A percentile compares a stretch with the other conserved stretches of the same genome.
phyloP scores from a whole-genome alignment of 2,329 filamentous ascomycete genomes.

The Nigrograna mackinnonii region DNA sequence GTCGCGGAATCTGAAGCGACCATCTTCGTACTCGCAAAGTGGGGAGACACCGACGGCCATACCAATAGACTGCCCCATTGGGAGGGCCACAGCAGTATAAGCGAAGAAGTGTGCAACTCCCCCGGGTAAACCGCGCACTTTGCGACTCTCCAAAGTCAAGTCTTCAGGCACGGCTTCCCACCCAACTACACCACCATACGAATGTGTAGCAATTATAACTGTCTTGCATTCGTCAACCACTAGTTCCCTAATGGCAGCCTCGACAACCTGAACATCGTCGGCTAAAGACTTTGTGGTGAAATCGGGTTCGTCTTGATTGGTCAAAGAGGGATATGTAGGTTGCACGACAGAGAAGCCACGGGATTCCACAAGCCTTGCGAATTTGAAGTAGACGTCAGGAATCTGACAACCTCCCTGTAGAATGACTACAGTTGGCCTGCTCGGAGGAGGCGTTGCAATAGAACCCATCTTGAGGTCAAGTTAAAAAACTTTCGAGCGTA shows the following conservation, averaged over 20 bases:
- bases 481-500: too few species aligned
- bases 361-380: too few species aligned
- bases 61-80: constrained; percentile 7
- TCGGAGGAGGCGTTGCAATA: too few species aligned
- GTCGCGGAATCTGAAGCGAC: constrained; percentile 1
- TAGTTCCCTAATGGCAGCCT: constrained; percentile 3
- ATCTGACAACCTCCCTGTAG: too few species aligned
- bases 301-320: too few species aligned
- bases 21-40: constrained; percentile 2
- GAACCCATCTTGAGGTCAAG: too few species aligned
- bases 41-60: constrained; percentile 8
- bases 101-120: constrained; percentile 12
- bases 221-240: constrained; percentile 22
- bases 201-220: constrained; percentile 31
- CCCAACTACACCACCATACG: constrained; percentile 29
- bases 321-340: too few species aligned
- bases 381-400: too few species aligned
- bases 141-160: constrained; percentile 11
- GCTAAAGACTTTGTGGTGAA: constrained; percentile 12
- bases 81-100: constrained; percentile 10
- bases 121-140: constrained; percentile 4
- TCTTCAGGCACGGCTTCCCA: constrained; percentile 22
- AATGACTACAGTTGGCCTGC: too few species aligned
- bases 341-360: too few species aligned
- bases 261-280: constrained; percentile 16